Percentiles rank a stretch among this genome's conserved stretches.
phyloP scores from a whole-genome alignment of 1,284 basidiomycete genomes.

The Moesziomyces sp. region DNA sequence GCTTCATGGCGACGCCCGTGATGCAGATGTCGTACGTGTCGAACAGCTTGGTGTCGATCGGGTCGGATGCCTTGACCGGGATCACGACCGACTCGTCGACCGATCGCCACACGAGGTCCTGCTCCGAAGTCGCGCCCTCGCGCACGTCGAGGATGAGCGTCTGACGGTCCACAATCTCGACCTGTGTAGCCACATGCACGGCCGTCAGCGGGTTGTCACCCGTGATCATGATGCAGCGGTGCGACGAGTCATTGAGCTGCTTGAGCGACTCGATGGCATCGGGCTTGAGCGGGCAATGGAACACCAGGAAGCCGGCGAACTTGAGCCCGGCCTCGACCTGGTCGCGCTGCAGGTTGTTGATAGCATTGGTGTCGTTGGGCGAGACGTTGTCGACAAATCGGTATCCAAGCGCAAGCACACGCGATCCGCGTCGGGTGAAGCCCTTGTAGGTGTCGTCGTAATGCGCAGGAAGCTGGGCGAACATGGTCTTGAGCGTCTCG shows the following conservation, averaged over 20 bases:
- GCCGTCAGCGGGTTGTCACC: conserved; percentile 68
- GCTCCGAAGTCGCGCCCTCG: conserved; percentile 54
- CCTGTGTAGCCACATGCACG: conserved; percentile 64
- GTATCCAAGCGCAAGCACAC: conserved; percentile 67
- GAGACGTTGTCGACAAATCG: conserved; percentile 53
- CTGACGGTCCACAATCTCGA: conserved; percentile 66
- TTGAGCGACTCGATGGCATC: conserved; percentile 62
- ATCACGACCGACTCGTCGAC: conserved; percentile 60
- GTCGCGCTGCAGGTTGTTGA: conserved; percentile 59
- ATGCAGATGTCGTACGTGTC: conserved; percentile 66
- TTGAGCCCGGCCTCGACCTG: conserved; percentile 57
- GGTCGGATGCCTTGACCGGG: conserved; percentile 49
- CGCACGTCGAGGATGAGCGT: conserved; percentile 61
- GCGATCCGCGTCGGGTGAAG: conserved; percentile 64
- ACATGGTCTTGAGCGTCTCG: conserved; percentile 65
- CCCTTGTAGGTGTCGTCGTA: conserved; percentile 67
- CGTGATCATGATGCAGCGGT: conserved; percentile 68
- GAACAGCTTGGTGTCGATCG: conserved; percentile 62
- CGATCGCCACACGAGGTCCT: conserved; percentile 62
- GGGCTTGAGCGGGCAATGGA: conserved; percentile 67
- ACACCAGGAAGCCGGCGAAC: conserved; percentile 66
- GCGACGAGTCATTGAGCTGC: conserved; percentile 65
- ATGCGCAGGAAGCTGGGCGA: conserved; percentile 55
- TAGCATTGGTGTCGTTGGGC: conserved; percentile 28
- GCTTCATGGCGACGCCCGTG: conserved; percentile 65